Conservation (phyloP, 495 filamentous ascomycete genomes). For the Elaphomyces granulatus region DNA sequence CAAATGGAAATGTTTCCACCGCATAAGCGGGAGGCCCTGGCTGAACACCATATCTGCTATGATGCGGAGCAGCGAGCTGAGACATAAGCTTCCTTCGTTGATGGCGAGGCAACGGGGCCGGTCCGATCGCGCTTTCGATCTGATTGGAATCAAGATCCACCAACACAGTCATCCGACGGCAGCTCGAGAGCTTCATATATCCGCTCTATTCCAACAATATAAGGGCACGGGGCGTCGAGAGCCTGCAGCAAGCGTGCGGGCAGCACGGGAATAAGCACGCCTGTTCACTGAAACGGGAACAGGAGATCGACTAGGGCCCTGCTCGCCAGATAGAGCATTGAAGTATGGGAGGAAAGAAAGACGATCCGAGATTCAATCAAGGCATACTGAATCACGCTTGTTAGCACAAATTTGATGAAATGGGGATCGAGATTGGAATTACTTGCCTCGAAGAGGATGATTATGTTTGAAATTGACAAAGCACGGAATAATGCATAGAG, state of each 20-base stretch:
- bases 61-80: slow-evolving; percentile 81
- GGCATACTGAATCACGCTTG: no score
- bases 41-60: slow-evolving; percentile 71
- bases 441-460: slow-evolving; percentile 66
- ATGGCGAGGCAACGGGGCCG: slow-evolving; percentile 67
- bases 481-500: slow-evolving; percentile 86
- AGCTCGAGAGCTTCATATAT: slow-evolving; percentile 85
- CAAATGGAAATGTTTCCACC: slow-evolving; percentile 78
- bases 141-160: slow-evolving; percentile 85
- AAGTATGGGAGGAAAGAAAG: slow-evolving; percentile 84
- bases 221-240: slow-evolving; percentile 89
- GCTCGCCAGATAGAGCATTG: slow-evolving; percentile 88
- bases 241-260: slow-evolving; percentile 78
- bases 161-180: slow-evolving; percentile 85
- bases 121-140: slow-evolving; percentile 65
- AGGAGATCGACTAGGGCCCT: slow-evolving; percentile 69
- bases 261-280: slow-evolving; percentile 84
- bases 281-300: slow-evolving; percentile 84
- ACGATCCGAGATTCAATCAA: slow-evolving; percentile 92
- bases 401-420: no score
- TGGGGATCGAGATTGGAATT: no score
- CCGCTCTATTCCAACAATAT: slow-evolving; percentile 89
- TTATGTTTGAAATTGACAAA: slow-evolving; percentile 77
- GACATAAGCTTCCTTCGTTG: slow-evolving; percentile 81
- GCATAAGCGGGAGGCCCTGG: slow-evolving; percentile 87